Percentiles rank a stretch among this genome's conserved stretches.
phyloP scores from a whole-genome alignment of 495 filamentous ascomycete species.

The Podospora tetraspora region DNA sequence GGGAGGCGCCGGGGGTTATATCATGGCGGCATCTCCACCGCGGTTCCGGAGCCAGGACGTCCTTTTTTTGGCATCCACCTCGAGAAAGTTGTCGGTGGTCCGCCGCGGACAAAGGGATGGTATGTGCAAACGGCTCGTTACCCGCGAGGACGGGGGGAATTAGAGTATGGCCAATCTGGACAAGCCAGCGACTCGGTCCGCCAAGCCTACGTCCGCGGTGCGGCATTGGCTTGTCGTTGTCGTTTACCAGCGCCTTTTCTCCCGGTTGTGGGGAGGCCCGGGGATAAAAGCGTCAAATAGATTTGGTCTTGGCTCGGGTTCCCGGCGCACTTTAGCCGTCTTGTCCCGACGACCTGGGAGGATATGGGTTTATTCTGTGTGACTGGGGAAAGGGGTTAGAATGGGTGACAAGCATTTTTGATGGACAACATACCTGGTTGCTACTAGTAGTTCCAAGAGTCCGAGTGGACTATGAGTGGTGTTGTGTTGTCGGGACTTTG shows the following conservation, averaged over 20 bases:
- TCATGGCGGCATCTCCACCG: neutral
- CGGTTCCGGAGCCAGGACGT: neutral
- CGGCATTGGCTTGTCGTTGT: neutral
- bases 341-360: neutral
- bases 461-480: no score
- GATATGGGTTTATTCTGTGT: neutral
- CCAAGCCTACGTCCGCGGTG: neutral
- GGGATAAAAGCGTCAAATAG: neutral
- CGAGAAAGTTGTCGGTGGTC: neutral
- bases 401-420: neutral
- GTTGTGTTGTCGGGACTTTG: no score
- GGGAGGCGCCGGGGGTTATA: neutral
- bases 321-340: neutral
- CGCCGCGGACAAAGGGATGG: neutral
- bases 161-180: neutral
- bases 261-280: neutral
- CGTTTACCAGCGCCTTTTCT: neutral
- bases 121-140: neutral
- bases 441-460: neutral
- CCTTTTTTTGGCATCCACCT: neutral
- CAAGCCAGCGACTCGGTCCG: neutral
- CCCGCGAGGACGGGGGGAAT: neutral
- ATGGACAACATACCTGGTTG: neutral
- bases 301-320: neutral
- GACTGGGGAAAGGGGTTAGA: neutral